A percentile compares a stretch with the other conserved stretches of the same genome.
phyloP scores from a whole-genome alignment of 371 early-diverging fungal genomes.

The Mortierella sp. region DNA sequence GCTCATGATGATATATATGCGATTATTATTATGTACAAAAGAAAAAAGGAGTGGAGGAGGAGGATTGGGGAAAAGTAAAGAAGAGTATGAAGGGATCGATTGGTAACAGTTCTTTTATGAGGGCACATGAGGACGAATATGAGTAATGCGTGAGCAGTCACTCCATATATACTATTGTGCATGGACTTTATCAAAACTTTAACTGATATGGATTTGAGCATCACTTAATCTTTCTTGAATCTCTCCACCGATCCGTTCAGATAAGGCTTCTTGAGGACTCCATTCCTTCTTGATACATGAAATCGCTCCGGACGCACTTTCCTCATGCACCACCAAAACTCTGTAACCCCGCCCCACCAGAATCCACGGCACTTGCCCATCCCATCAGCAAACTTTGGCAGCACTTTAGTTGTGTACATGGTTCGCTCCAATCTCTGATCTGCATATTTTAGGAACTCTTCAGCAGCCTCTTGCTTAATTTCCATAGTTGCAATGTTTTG shows the following conservation, averaged over 20 bases:
- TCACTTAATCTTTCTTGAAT: not conserved
- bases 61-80: not conserved
- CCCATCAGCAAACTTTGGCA: constrained; percentile 33
- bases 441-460: constrained; percentile 23
- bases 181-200: not conserved
- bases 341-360: constrained; percentile 33
- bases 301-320: constrained; percentile 30
- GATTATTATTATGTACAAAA: not conserved
- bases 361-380: constrained; percentile 37
- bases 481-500: constrained; percentile 33
- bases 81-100: not conserved
- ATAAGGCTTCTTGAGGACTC: not conserved
- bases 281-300: constrained; percentile 4
- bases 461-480: constrained; percentile 35
- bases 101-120: not conserved
- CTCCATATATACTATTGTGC: not conserved
- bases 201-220: not conserved
- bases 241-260: not conserved
- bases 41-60: not conserved
- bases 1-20: constrained; percentile 36
- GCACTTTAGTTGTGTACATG: constrained; percentile 23
- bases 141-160: constrained; percentile 6
- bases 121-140: not conserved
- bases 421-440: constrained; percentile 31
- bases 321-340: constrained; percentile 41